Conservation (phyloP, 345 rosid genomes). For the Melaleuca quinquenervia region DNA sequence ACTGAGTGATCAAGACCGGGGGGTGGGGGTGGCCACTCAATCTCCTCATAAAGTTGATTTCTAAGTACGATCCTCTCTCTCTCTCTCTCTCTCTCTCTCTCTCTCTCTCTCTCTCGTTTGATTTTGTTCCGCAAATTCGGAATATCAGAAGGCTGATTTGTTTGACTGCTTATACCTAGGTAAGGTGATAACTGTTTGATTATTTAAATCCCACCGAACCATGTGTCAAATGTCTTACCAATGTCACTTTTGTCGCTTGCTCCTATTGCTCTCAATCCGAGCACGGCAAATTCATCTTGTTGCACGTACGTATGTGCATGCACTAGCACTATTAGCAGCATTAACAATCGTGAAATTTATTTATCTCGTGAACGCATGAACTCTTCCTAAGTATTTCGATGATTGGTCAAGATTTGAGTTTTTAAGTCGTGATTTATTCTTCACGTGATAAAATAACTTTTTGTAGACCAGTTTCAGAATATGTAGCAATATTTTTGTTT, state of each 20-base stretch:
- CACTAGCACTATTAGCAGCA: background rate
- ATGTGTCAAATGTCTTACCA: background rate
- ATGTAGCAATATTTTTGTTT: background rate
- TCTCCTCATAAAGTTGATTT: background rate
- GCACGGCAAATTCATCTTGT: background rate
- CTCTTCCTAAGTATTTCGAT: background rate
- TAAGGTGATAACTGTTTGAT: background rate
- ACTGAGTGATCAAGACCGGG: background rate
- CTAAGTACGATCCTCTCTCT: background rate
- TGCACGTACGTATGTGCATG: background rate
- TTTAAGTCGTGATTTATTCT: background rate
- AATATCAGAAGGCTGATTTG: background rate
- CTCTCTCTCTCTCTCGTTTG: background rate
- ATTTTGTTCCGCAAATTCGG: background rate
- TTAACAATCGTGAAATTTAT: background rate
- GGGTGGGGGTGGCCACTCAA: background rate
- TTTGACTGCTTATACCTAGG: background rate
- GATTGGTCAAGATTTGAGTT: background rate
- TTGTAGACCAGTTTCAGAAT: background rate
- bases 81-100: background rate
- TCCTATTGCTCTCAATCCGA: background rate
- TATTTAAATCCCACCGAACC: background rate
- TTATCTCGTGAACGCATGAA: background rate
- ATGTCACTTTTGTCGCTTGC: background rate
- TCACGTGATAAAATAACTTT: background rate